These are phyloP conservation scores for Breynia disticha DNA, from an alignment of 441 rosid genomes.

Conservation along the genomic window DNA sequence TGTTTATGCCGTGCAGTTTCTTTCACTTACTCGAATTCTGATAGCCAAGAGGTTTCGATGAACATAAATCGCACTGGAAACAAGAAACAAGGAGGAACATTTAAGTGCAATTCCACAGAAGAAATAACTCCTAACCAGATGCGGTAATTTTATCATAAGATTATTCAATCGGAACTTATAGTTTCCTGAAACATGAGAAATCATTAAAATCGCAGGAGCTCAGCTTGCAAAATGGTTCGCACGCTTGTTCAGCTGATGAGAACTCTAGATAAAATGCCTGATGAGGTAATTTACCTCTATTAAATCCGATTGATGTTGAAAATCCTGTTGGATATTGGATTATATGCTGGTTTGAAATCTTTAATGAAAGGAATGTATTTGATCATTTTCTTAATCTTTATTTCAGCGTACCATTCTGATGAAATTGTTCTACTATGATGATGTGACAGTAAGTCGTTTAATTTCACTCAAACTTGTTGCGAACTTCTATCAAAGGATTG, in stretches of 20 bases:
- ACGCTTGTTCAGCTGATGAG: conserved; percentile 93
- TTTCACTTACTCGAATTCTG: conserved; percentile 70
- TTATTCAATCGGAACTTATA: neutral
- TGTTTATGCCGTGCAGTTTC: conserved; percentile 49
- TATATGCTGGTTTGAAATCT: too few relatives aligned
- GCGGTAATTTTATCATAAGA: conserved; percentile 40
- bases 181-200: neutral
- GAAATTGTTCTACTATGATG: conserved; percentile 92
- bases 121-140: conserved; percentile 87
- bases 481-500: neutral
- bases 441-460: conserved; percentile 68
- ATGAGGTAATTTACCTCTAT: conserved; percentile 44
- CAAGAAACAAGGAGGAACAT: conserved; percentile 63
- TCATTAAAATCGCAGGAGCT: conserved; percentile 51
- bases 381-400: conserved; percentile 11
- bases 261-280: conserved; percentile 91
- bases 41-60: conserved; percentile 79
- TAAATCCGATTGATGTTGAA: neutral
- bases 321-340: neutral
- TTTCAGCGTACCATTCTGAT: conserved; percentile 85
- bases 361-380: neutral
- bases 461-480: conserved; percentile 5
- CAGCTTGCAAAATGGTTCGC: conserved; percentile 95
- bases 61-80: conserved; percentile 70
- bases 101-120: conserved; percentile 55